Evolutionary conservation across 768 basidiomycete species (phyloP).

Genomic region (Mycena galericulata): DNA sequence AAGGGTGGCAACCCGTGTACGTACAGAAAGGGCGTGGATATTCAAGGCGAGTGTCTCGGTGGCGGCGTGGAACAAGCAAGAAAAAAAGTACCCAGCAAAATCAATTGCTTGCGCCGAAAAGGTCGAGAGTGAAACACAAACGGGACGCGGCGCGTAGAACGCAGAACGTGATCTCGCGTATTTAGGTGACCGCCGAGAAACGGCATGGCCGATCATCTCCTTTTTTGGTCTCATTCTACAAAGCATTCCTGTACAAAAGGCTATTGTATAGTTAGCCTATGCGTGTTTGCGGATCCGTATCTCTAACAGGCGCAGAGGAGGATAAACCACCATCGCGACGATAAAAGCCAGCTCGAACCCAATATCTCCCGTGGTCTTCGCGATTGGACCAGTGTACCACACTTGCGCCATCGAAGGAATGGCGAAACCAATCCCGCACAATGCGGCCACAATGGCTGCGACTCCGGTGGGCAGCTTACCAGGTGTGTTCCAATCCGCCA

Average conservation of each 20-base stretch:
- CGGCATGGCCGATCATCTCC: not conserved
- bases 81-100: not conserved
- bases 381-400: conserved; percentile 85
- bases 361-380: conserved; percentile 76
- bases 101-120: too few relatives aligned
- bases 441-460: conserved; percentile 69
- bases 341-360: conserved; percentile 83
- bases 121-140: too few relatives aligned
- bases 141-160: too few relatives aligned
- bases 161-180: not conserved
- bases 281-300: conserved; percentile 44
- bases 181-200: not conserved
- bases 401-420: conserved; percentile 80
- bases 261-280: conserved; percentile 1
- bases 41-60: conserved; percentile 14
- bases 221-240: not conserved
- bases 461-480: conserved; percentile 70
- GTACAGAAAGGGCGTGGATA: not conserved
- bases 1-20: not conserved
- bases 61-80: not conserved
- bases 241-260: not conserved
- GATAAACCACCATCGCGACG: conserved; percentile 64
- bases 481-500: conserved; percentile 67
- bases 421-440: conserved; percentile 67
- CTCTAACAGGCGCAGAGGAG: conserved; percentile 67